These are phyloP conservation scores for Clonostachys byssicola DNA, from an alignment of 2,329 filamentous ascomycete species.

Conservation along the genomic window DNA sequence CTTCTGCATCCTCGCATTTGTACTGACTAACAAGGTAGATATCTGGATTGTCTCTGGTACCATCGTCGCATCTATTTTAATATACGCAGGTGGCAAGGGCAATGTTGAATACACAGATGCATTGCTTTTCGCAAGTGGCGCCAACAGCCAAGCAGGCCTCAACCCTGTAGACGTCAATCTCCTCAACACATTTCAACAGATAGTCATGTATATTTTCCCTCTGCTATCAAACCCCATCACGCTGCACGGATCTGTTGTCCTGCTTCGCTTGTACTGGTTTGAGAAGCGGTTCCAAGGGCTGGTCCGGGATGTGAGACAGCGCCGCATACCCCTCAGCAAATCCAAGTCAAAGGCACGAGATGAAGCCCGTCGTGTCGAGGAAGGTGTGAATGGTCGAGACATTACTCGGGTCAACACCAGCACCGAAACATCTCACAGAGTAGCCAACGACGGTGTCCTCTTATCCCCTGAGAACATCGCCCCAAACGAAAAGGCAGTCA, in stretches of 20 bases:
- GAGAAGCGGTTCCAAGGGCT: constrained; percentile 91
- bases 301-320: constrained; percentile 65
- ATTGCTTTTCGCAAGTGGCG: constrained; percentile 80
- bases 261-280: constrained; percentile 95
- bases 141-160: constrained; percentile 87
- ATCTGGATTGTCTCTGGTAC: constrained; percentile 74
- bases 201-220: constrained; percentile 66
- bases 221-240: constrained; percentile 80
- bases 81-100: constrained; percentile 59
- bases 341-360: constrained; percentile 50
- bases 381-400: constrained; percentile 59
- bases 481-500: constrained; percentile 7
- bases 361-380: constrained; percentile 47
- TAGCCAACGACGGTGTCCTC: constrained; percentile 59
- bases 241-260: constrained; percentile 82
- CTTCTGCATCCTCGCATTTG: constrained; percentile 5
- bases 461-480: constrained; percentile 32
- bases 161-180: constrained; percentile 73
- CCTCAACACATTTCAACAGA: constrained; percentile 68
- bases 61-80: constrained; percentile 70
- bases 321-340: constrained; percentile 61
- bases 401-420: constrained; percentile 63
- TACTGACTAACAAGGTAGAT: constrained; percentile 42
- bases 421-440: constrained; percentile 46
- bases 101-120: constrained; percentile 78